These are phyloP conservation scores for Bimuria novae-zelandiae DNA, from an alignment of 2,329 filamentous ascomycete genomes.

Conservation along the genomic window DNA sequence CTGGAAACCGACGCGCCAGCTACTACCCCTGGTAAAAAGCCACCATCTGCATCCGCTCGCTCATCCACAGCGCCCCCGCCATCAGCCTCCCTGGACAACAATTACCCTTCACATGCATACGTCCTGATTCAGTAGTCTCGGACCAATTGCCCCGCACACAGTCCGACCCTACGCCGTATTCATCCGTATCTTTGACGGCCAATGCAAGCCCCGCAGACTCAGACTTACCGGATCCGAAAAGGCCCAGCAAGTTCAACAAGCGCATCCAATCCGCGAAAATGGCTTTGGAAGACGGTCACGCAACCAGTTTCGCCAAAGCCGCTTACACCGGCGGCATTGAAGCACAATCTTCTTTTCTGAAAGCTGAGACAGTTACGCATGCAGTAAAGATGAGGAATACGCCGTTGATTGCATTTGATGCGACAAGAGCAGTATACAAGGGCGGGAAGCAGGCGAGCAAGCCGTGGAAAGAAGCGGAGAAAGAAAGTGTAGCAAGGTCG, in stretches of 20 bases:
- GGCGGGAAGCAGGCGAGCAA: neutral
- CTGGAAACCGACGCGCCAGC: no score
- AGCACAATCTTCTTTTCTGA: neutral
- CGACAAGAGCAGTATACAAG: neutral
- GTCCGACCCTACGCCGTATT: no score
- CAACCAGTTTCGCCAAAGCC: neutral
- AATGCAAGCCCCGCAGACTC: no score
- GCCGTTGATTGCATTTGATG: neutral
- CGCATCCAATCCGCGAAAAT: neutral
- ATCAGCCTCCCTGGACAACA: no score
- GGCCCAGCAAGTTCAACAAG: neutral
- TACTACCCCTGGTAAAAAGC: no score
- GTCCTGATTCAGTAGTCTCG: no score
- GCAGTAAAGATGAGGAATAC: neutral
- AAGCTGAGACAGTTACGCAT: neutral
- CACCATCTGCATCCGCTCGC: no score
- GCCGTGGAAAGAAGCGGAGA: neutral
- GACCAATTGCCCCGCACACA: no score
- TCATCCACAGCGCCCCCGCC: no score
- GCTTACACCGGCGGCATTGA: neutral
- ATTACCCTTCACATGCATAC: no score
- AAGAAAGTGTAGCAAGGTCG: neutral
- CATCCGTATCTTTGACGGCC: no score
- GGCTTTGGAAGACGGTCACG: conserved; percentile 3
- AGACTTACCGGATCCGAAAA: neutral